Percentiles rank a stretch among this genome's conserved stretches.
These are phyloP conservation scores for Ustilago crameri DNA, from an alignment of 1,284 basidiomycete genomes.

Conservation along the genomic window DNA sequence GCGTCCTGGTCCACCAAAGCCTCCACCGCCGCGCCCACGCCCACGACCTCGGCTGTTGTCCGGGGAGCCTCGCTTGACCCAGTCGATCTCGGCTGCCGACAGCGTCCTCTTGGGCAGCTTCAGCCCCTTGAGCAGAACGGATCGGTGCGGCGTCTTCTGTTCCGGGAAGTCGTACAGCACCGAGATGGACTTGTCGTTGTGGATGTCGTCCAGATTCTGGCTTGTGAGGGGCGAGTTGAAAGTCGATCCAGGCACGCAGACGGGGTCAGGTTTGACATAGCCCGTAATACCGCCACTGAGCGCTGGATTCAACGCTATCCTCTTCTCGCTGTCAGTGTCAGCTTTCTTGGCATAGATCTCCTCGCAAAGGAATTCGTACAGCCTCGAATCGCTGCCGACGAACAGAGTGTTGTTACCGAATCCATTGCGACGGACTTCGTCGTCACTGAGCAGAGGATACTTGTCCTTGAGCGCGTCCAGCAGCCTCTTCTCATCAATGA, in stretches of 20 bases:
- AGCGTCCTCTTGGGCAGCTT: constrained; percentile 76
- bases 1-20: constrained; percentile 46
- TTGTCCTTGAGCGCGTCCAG: constrained; percentile 79
- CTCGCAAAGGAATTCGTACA: constrained; percentile 86
- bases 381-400: constrained; percentile 82
- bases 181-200: constrained; percentile 85
- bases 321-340: constrained; percentile 28
- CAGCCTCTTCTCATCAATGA: constrained; percentile 85
- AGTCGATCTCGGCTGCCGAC: constrained; percentile 79
- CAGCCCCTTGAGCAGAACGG: constrained; percentile 82
- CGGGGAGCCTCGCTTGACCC: constrained; percentile 71
- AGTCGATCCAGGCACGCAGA: constrained; percentile 89
- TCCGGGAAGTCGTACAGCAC: constrained; percentile 89
- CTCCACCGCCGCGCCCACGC: constrained; percentile 58
- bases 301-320: constrained; percentile 75
- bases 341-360: constrained; percentile 80
- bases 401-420: constrained; percentile 88
- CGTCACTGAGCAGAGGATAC: constrained; percentile 80
- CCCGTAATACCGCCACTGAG: constrained; percentile 84
- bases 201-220: constrained; percentile 76
- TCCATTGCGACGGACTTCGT: constrained; percentile 83
- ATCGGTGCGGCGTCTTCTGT: constrained; percentile 85
- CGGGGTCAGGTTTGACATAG: constrained; percentile 81
- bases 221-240: constrained; percentile 79
- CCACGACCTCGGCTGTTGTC: constrained; percentile 69